Evolutionary conservation across 805 yeast species (phyloP), one percentile per base, ranked within the genome.

Genomic region (Kurtzmaniella cleridarum): DNA sequence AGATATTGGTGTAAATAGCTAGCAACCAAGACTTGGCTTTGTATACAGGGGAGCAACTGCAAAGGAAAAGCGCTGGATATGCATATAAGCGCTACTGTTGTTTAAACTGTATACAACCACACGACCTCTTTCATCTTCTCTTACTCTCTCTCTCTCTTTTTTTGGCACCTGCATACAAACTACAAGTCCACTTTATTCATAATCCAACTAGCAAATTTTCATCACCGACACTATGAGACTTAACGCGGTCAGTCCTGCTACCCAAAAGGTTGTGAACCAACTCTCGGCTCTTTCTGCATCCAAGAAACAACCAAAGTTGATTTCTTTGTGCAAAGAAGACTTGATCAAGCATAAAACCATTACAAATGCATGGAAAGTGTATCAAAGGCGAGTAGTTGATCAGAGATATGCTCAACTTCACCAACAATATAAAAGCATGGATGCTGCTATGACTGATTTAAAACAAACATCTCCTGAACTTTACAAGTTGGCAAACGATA

Each of bases 241-340:
- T 32, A 47, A 57, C 15, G 52, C 60, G 9, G 47, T 59, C 33
- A 58, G 51, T 38, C 54, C 68, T 11, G 58, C 71, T 27, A 68
- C 74, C 5, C 72, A 68, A 40, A 65, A 53, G 43, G 68, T 68
- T 37, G 71, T 67, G 33, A 65, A 67, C 49, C 83, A 81, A 64
- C 73, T 91, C 45, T 82, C 95, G 30, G 95, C 91, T 16, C 60
- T 90, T 49, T 79, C 93, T 10, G 96, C 95, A 6, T 76, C 84
- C 41, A 81, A 89, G 67, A 91, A 89, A 61, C 90, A 82, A 61
- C 98, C 98, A 34, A 78, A 80, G 49, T 66, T 87, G 50, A 61
- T 93, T 46, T 86, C 81, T 52, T 66, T 89, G 27, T 74, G 81
- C 48, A 68, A 74, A 18, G 97, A 90, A 59, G 98, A 93, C 56